Base-by-base conservation (phyloP, 192 early-diverging fungal species). In the Linnemannia hyalina region DNA sequence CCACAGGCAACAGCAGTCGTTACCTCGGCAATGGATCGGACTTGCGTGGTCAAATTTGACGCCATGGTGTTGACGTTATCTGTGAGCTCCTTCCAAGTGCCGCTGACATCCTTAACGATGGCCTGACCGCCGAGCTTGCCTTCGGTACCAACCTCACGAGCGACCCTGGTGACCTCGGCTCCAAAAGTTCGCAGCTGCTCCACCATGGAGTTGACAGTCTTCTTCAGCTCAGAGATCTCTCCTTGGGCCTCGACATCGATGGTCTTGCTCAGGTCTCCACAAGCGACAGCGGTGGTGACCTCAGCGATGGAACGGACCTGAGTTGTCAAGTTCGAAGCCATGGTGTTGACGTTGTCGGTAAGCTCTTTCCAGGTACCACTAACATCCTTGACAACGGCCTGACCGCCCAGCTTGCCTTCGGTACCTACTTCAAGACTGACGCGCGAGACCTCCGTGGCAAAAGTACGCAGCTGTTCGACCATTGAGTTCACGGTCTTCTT, bases 181-280 rank as follows among this genome's bases (percentile, higher is more conserved):
- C 70, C 77, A 38, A 78, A 78, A 13, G 70, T 36, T n/a, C 71
- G 77, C 0, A 78, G 70, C 13, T 78, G 93, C 70, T 92, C 93
- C 15, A 93, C 93, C 91, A 95, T 93, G 4, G 73, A 88, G 81
- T 95, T 95, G n/a, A 95, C 92, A 6, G 93, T 94, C 9, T 90
- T 72, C 73, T 94, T 95, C 10, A 95, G 89, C 42, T 92, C 92
- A 0, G 81, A 75, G 87, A 95, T 94, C 80, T 94, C 94, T 36
- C 95, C 94, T 46, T 89, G 77, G 3, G 91, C 89, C 40, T 91
- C 89, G 1, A 92, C 92, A 4, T 85, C 88, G 16, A 96, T 92
- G 7, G 89, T 88, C 41, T 89, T 88, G 18, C 88, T 90, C 18
- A 93, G 68, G 78, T 93, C 92, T 54, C 92, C 92, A 52, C 60